Percentiles rank a stretch among this genome's conserved stretches.
Evolutionary conservation across 345 rosid genomes (phyloP).

Genomic region (Carallia pectinifolia): DNA sequence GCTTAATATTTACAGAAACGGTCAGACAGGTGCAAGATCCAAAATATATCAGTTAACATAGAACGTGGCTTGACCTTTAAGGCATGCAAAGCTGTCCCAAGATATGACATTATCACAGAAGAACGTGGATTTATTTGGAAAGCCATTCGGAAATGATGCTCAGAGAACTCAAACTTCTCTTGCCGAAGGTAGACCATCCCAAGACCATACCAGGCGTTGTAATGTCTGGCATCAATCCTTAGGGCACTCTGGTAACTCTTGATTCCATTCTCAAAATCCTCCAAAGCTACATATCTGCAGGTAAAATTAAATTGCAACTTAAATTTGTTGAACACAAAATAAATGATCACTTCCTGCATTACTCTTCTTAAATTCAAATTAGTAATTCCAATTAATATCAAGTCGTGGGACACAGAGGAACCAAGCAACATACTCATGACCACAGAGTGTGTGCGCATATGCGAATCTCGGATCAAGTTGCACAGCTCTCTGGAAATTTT

Average conservation of each 20-base stretch:
- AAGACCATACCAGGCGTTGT: constrained; percentile 96
- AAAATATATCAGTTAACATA: constrained; percentile 6
- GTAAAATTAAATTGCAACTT: constrained; percentile 3
- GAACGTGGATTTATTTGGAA: constrained; percentile 79
- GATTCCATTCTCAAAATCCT: constrained; percentile 93
- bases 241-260: constrained; percentile 93
- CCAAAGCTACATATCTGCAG: constrained; percentile 77
- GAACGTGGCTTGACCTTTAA: constrained; percentile 48
- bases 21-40: constrained; percentile 3
- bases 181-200: constrained; percentile 94
- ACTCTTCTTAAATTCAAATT: background rate
- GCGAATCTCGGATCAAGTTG: constrained; percentile 87
- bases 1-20: constrained; percentile 18
- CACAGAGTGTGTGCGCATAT: constrained; percentile 92
- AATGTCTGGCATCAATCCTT: constrained; percentile 85
- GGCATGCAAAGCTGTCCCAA: constrained; percentile 87
- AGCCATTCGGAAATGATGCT: constrained; percentile 94
- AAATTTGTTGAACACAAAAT: background rate
- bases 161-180: constrained; percentile 91
- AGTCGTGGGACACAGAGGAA: background rate
- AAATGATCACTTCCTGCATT: background rate
- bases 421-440: constrained; percentile 76
- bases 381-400: background rate
- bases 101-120: constrained; percentile 94
- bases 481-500: constrained; percentile 89